phyloP scores from a whole-genome alignment of 2,329 filamentous ascomycete genomes.

The Claviceps fusiformis region DNA sequence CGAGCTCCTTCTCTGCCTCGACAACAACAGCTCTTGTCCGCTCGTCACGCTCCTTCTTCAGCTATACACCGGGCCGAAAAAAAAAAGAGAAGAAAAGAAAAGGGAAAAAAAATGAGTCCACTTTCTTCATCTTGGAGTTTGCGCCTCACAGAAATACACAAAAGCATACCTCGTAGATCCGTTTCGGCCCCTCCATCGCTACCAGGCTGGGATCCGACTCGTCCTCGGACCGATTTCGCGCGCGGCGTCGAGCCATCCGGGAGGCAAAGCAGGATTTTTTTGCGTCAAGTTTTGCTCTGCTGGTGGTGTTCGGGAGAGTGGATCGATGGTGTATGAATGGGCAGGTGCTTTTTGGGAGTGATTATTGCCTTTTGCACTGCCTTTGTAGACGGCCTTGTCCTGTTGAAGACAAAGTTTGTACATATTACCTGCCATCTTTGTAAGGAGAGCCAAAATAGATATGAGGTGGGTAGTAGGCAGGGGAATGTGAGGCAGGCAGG shows the following conservation, averaged over 20 bases:
- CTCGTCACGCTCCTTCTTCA: slow-evolving; percentile 18
- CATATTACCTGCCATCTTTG: neutral
- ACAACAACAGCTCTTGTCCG: slow-evolving; percentile 12
- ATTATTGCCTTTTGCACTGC: neutral
- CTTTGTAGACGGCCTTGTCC: neutral
- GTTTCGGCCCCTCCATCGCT: slow-evolving; percentile 15
- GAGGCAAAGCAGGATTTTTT: neutral
- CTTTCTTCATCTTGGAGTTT: no score
- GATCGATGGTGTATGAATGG: neutral
- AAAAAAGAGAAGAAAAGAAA: no score
- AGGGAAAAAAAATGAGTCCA: no score
- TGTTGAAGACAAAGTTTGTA: neutral
- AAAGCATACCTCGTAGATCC: slow-evolving; percentile 13
- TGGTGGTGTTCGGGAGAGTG: no score
- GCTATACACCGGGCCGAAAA: slow-evolving; percentile 8
- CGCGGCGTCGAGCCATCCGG: slow-evolving; percentile 8
- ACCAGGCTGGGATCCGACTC: slow-evolving; percentile 11
- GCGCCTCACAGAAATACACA: neutral
- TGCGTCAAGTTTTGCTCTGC: neutral
- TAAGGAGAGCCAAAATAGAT: neutral
- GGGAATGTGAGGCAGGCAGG: no score
- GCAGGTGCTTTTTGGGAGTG: neutral
- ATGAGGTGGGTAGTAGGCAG: neutral
- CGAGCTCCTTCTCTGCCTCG: slow-evolving; percentile 13
- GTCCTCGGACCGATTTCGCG: slow-evolving; percentile 8